Evolutionary conservation across 2,329 filamentous ascomycete genomes (phyloP).

Genomic region (Clarireedia homoeocarpa): DNA sequence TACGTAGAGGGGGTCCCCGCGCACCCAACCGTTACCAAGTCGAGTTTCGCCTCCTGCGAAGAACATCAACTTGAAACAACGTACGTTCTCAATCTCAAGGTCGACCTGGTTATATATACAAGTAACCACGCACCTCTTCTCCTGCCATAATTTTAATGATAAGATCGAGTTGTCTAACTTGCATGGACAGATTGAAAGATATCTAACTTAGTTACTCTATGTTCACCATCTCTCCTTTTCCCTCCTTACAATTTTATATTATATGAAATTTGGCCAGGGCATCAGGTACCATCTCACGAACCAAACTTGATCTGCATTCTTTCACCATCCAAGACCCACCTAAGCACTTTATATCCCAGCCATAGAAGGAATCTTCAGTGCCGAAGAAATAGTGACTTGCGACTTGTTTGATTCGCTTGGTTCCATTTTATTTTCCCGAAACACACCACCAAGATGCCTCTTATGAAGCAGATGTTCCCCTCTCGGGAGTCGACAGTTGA

Average conservation of each 20-base stretch:
- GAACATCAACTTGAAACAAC: constrained; percentile 9
- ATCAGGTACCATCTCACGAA: constrained; percentile 1
- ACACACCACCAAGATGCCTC: constrained; percentile 16
- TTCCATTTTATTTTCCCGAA: constrained; percentile 4
- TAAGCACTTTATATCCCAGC: constrained; percentile 6
- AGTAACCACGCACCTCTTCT: background rate
- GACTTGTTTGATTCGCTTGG: constrained; percentile 2
- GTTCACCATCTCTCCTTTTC: constrained; percentile 2
- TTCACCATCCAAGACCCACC: background rate
- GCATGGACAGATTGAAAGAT: background rate
- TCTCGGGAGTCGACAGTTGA: constrained; percentile 13
- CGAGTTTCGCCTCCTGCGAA: constrained; percentile 6
- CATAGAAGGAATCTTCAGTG: constrained; percentile 1
- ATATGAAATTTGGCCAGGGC: constrained; percentile 4
- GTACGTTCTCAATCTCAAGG: constrained; percentile 1
- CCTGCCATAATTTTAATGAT: constrained; percentile 9
- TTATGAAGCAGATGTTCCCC: constrained; percentile 20
- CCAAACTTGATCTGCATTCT: background rate
- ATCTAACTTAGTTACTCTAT: background rate
- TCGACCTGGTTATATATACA: background rate
- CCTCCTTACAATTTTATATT: constrained; percentile 9
- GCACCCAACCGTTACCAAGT: background rate
- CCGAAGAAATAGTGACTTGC: background rate
- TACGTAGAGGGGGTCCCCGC: background rate
- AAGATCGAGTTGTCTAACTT: background rate